Conservation (phyloP, 2,329 filamentous ascomycete species). For the Neospermospora avenae region DNA sequence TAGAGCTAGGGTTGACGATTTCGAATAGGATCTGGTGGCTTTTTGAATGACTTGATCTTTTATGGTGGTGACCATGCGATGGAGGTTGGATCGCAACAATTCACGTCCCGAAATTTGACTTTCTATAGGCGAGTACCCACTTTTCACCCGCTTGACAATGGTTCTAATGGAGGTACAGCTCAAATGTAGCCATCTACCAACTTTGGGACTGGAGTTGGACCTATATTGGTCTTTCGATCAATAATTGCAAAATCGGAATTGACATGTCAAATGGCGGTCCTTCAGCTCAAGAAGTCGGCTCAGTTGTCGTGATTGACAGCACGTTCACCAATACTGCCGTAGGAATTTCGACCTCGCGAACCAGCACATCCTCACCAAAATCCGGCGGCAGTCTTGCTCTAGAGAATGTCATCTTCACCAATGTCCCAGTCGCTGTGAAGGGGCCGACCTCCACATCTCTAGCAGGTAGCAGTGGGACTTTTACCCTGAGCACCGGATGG, state of each 20-base stretch:
- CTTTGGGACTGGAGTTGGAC: slow-evolving; percentile 14
- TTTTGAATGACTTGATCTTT: slow-evolving; percentile 57
- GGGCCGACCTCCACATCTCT: slow-evolving; percentile 63
- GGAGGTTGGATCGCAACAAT: slow-evolving; percentile 63
- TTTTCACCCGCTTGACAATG: slow-evolving; percentile 58
- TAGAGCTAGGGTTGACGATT: slow-evolving; percentile 18
- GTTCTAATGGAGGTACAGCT: slow-evolving; percentile 42
- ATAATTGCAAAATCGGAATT: slow-evolving; percentile 50
- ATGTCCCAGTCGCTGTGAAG: slow-evolving; percentile 62
- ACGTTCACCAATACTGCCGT: slow-evolving; percentile 46
- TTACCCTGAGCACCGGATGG: slow-evolving; percentile 65
- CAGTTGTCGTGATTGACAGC: slow-evolving; percentile 55
- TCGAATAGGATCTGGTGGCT: slow-evolving; percentile 49
- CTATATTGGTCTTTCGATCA: slow-evolving; percentile 48
- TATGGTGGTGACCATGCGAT: slow-evolving; percentile 58
- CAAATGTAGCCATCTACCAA: slow-evolving; percentile 8
- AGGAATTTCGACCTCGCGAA: slow-evolving; percentile 47
- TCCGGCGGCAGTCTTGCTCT: slow-evolving; percentile 78
- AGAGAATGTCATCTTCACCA: slow-evolving; percentile 80
- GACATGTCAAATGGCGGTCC: slow-evolving; percentile 44
- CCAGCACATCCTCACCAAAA: slow-evolving; percentile 48
- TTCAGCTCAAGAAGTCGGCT: slow-evolving; percentile 48
- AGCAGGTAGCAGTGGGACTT: slow-evolving; percentile 67
- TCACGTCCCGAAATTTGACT: slow-evolving; percentile 53
- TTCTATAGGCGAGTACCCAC: slow-evolving; percentile 34